Evolutionary conservation across 148 eudicot genomes (phyloP).

Genomic region (Selenicereus undatus): DNA sequence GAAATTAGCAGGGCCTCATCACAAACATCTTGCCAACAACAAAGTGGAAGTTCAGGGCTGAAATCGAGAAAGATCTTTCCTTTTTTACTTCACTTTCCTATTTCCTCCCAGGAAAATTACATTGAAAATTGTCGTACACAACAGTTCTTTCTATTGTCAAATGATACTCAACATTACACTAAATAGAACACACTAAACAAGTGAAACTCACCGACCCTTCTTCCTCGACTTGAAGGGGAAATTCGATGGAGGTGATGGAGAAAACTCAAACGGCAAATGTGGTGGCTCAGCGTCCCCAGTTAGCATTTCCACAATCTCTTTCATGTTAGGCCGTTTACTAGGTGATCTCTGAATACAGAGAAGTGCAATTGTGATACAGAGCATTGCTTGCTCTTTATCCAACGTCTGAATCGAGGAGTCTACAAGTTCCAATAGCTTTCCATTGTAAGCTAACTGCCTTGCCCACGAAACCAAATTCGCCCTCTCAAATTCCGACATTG

Average conservation of each 20-base stretch:
- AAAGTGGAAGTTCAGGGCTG: slow-evolving; percentile 20
- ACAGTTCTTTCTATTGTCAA: slow-evolving; percentile 24
- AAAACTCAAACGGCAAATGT: slow-evolving; percentile 86
- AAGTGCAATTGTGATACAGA: slow-evolving; percentile 84
- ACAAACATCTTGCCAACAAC: slow-evolving; percentile 7
- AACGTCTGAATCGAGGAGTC: slow-evolving; percentile 52
- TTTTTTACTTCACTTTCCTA: slow-evolving; percentile 15
- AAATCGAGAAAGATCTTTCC: slow-evolving; percentile 25
- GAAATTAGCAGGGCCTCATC: slow-evolving; percentile 17
- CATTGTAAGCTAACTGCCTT: slow-evolving; percentile 70
- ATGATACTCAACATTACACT: slow-evolving; percentile 19
- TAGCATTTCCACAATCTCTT: slow-evolving; percentile 79
- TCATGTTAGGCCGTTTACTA: slow-evolving; percentile 70
- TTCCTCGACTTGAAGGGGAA: slow-evolving; percentile 77
- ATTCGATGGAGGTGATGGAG: slow-evolving; percentile 88
- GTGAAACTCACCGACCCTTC: slow-evolving; percentile 64
- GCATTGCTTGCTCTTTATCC: slow-evolving; percentile 61
- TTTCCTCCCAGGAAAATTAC: slow-evolving; percentile 25
- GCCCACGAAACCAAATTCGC: slow-evolving; percentile 97
- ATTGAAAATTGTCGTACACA: slow-evolving; percentile 28
- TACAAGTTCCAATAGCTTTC: slow-evolving; percentile 79
- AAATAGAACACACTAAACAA: slow-evolving; percentile 11
- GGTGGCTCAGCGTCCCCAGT: slow-evolving; percentile 73
- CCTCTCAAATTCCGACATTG: slow-evolving; percentile 89
- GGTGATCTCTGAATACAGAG: slow-evolving; percentile 81